phyloP scores from a whole-genome alignment of 2,329 filamentous ascomycete genomes.

The Fusarium liriodendri region DNA sequence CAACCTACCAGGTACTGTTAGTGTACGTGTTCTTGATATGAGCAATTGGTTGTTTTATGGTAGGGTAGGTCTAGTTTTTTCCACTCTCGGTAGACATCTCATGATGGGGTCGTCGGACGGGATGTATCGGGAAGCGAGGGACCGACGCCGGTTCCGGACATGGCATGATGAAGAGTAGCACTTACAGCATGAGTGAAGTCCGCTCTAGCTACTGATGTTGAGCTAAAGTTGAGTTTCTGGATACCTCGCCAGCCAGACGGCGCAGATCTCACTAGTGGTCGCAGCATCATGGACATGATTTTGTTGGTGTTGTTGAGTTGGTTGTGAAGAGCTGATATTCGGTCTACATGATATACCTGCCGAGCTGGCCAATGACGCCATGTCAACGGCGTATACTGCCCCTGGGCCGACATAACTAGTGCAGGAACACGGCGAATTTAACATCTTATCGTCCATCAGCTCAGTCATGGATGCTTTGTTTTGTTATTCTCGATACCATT shows the following conservation, averaged over 20 bases:
- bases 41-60: neutral
- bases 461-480: neutral
- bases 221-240: slow-evolving; percentile 50
- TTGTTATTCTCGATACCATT: neutral
- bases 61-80: neutral
- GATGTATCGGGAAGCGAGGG: slow-evolving; percentile 8
- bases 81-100: neutral
- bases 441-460: neutral
- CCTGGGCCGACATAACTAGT: neutral
- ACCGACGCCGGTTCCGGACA: slow-evolving; percentile 16
- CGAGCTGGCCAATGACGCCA: slow-evolving; percentile 15
- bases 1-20: slow-evolving; percentile 54
- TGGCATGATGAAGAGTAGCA: slow-evolving; percentile 17
- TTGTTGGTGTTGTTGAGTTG: slow-evolving; percentile 11
- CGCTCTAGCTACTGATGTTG: slow-evolving; percentile 45
- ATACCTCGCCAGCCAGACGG: neutral
- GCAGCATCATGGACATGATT: slow-evolving; percentile 23
- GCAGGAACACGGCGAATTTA: neutral
- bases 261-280: slow-evolving; percentile 4
- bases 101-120: slow-evolving; percentile 4
- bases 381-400: neutral
- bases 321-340: slow-evolving; percentile 3
- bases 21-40: neutral
- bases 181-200: slow-evolving; percentile 62
- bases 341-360: slow-evolving; percentile 3